These are phyloP conservation scores for Thalassia testudinum DNA, from an alignment of 116 monocot species.

Conservation along the genomic window DNA sequence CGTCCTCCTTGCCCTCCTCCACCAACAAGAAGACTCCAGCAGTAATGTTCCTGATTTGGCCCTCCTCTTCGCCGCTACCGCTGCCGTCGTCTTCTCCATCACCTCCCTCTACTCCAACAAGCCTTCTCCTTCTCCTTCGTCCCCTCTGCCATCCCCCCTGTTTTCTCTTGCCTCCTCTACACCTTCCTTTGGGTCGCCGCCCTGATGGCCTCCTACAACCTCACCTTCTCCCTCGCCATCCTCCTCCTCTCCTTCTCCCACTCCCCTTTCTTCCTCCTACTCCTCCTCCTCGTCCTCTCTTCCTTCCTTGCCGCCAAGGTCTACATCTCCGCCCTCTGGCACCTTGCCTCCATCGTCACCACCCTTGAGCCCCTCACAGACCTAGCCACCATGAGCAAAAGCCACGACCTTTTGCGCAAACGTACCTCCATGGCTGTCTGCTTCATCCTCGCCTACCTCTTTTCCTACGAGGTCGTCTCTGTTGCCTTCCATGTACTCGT, in stretches of 20 bases:
- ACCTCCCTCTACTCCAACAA: too few relatives aligned
- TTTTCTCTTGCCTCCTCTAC: too few relatives aligned
- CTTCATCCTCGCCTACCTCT: too few relatives aligned
- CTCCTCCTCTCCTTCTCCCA: not conserved
- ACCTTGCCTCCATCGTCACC: slow-evolving; percentile 14
- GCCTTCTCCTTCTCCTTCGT: too few relatives aligned
- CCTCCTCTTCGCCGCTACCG: too few relatives aligned
- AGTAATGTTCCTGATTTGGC: too few relatives aligned
- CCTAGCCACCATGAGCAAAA: slow-evolving; percentile 16
- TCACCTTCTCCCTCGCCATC: slow-evolving; percentile 17
- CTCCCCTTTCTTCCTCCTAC: not conserved
- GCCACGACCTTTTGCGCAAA: slow-evolving; percentile 9
- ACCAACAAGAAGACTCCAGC: too few relatives aligned
- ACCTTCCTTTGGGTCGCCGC: too few relatives aligned
- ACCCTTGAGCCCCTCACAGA: slow-evolving; percentile 15
- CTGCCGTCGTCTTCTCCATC: too few relatives aligned
- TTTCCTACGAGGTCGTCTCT: slow-evolving; percentile 2
- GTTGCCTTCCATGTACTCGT: slow-evolving; percentile 2
- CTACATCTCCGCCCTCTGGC: slow-evolving; percentile 17
- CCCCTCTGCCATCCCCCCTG: too few relatives aligned
- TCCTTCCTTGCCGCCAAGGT: slow-evolving; percentile 13
- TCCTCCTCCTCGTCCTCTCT: not conserved
- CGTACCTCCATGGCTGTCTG: not conserved
- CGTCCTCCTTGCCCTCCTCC: too few relatives aligned
- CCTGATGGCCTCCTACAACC: too few relatives aligned